Evolutionary conservation across 31 red algal genomes (phyloP).

Genomic region (Porphyra umbilicalis): DNA sequence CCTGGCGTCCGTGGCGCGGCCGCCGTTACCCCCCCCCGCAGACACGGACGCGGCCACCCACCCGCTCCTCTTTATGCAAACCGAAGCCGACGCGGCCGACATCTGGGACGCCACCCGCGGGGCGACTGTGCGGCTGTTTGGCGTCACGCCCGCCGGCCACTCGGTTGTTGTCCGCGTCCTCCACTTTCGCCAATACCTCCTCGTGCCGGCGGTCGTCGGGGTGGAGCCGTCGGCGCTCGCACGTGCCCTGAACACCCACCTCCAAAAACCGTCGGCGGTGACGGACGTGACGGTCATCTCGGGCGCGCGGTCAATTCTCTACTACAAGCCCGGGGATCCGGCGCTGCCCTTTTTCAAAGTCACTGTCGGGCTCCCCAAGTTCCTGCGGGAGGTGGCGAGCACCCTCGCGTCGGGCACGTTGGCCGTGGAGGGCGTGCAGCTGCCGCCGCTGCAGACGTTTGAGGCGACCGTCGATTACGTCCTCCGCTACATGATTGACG

Average conservation of each 20-base stretch:
- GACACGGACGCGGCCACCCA: constrained; percentile 17
- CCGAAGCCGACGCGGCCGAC: constrained; percentile 21
- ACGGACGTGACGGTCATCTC: constrained; percentile 33
- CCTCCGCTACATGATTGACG: constrained; percentile 96
- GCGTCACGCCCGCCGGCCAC: constrained; percentile 45
- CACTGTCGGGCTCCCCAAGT: constrained; percentile 52
- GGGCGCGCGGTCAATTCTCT: constrained; percentile 72
- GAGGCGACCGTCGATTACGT: constrained; percentile 86
- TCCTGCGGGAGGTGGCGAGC: constrained; percentile 38
- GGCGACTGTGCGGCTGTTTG: constrained; percentile 66
- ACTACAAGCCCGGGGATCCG: constrained; percentile 80
- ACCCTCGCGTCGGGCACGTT: constrained; percentile 25
- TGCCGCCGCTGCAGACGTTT: constrained; percentile 59
- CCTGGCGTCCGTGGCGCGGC: not conserved
- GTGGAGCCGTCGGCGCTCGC: constrained; percentile 5
- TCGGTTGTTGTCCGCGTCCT: constrained; percentile 50
- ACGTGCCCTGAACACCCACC: constrained; percentile 9
- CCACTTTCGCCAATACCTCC: constrained; percentile 78
- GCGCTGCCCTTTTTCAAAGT: constrained; percentile 70
- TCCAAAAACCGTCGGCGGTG: constrained; percentile 1
- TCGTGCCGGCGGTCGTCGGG: constrained; percentile 28
- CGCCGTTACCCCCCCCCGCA: not conserved
- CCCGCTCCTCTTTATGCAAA: constrained; percentile 39
- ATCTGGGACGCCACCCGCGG: constrained; percentile 1
- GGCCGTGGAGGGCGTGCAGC: not conserved